Conservation (phyloP, 164 flowering plant genomes). For the Kingdonia uniflora region DNA sequence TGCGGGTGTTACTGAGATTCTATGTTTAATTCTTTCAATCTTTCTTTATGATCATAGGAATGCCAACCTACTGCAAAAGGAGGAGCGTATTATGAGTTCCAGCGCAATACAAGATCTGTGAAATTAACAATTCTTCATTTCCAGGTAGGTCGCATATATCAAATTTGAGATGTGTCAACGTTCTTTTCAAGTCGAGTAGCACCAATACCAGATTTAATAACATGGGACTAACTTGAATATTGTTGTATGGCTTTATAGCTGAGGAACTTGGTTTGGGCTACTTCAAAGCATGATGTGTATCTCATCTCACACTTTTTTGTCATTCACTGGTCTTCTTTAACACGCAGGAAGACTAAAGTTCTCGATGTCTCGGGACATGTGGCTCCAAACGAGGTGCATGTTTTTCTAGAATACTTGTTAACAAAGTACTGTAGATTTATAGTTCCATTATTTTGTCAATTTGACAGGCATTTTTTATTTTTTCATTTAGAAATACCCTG, state of each 20-base stretch:
- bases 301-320: constrained; percentile 46
- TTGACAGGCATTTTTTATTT: background rate
- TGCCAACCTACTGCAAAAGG: constrained; percentile 5
- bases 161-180: too few relatives aligned
- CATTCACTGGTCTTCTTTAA: constrained; percentile 55
- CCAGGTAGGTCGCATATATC: background rate
- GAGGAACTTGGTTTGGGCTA: constrained; percentile 65
- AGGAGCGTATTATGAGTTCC: constrained; percentile 3
- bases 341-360: constrained; percentile 36
- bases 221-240: constrained; percentile 3
- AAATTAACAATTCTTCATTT: constrained; percentile 7
- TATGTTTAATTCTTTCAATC: background rate
- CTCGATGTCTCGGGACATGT: constrained; percentile 56
- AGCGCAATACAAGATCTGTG: constrained; percentile 7
- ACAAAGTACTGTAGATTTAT: too few relatives aligned
- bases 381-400: constrained; percentile 50
- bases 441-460: background rate
- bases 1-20: background rate
- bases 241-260: constrained; percentile 30
- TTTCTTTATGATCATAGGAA: background rate
- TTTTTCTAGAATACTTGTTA: constrained; percentile 1
- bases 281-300: constrained; percentile 68
- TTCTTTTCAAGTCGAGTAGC: too few relatives aligned
- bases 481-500: constrained; percentile 49
- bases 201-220: too few relatives aligned